Percentiles rank a stretch among this genome's conserved stretches.
Evolutionary conservation across 2,329 filamentous ascomycete species (phyloP).

Genomic region (Pochonia chlamydosporia): DNA sequence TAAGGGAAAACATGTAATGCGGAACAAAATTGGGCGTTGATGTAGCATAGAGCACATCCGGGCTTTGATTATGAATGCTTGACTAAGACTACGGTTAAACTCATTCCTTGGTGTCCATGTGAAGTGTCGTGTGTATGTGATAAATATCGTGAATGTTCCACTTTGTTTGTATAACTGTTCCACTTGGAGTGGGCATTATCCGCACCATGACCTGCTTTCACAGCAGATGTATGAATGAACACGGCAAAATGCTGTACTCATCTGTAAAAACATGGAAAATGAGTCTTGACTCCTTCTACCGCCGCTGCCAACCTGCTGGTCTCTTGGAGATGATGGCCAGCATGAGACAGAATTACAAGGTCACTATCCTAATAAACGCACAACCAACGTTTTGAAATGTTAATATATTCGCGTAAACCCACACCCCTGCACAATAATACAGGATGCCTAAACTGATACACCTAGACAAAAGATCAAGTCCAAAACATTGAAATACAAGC

Average conservation of each 20-base stretch:
- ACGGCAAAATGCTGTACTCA: too few relatives aligned
- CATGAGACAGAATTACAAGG: too few relatives aligned
- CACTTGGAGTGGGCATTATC: too few relatives aligned
- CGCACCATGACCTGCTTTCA: too few relatives aligned
- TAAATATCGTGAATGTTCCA: constrained; percentile 8
- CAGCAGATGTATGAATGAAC: too few relatives aligned
- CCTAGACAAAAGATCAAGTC: constrained; percentile 9
- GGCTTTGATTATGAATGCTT: constrained; percentile 34
- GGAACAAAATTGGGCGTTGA: constrained; percentile 32
- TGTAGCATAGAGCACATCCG: constrained; percentile 37
- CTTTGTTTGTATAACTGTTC: not conserved
- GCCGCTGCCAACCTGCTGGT: too few relatives aligned
- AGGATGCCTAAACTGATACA: constrained; percentile 15
- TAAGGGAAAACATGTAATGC: constrained; percentile 24
- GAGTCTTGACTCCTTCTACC: too few relatives aligned
- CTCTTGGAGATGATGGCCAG: too few relatives aligned
- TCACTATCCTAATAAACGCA: too few relatives aligned
- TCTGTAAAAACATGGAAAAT: too few relatives aligned
- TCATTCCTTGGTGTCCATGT: not conserved
- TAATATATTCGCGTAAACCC: not conserved
- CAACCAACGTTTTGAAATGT: not conserved
- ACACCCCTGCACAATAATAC: constrained; percentile 1
- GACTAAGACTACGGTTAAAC: constrained; percentile 18
- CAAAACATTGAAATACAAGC: constrained; percentile 17
- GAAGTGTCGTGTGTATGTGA: constrained; percentile 11